Evolutionary conservation across 306 rosid species (phyloP), one percentile per base, ranked within the genome.

Genomic region (barrel medic (Medicago truncatula)): DNA sequence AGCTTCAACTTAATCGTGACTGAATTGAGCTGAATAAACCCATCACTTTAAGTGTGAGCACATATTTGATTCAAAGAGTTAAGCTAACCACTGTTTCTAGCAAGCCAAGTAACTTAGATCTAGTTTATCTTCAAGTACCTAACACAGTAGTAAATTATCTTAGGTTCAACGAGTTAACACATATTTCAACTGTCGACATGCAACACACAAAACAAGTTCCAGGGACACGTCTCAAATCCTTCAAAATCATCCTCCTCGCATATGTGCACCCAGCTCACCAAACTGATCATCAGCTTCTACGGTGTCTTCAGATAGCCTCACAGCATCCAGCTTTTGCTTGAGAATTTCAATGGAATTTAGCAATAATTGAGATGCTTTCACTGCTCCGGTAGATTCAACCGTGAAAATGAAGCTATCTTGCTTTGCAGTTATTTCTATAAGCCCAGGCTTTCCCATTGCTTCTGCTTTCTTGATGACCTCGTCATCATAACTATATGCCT

Each of bases 391-490:
- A 23, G 99, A 86, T 79, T 96, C 99, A 10, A 96, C 97, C 0
- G 96, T 88, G 88, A 96, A 96, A 61, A 96, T 88, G 83, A 96
- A 92, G 75, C 96, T 83, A 78, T 96, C 99, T 85, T 89, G 97
- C 76, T 36, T 96, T 6, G 96, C 99, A 76, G 52, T 83, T 62
- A 95, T 90, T 60, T 95, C 99, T 41, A 92, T 89, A 65, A 95
- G 97, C 71, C 97, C 98, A 6, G 97, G 77, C 81, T 90, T 95
- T 60, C 99, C 99, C 97, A 95, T 90, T 23, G 99, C 89, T 73
- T 95, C 97, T 3, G 99, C 97, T 67, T 90, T 95, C 90, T 95
- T 95, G 52, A 95, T 67, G 80, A 92, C 98, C 84, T 95, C 99
- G 50, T 92, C 97, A 71, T 95, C 99, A 3, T 92, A 95, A 6